These are phyloP conservation scores for Vitis rotundifolia DNA, from an alignment of 164 flowering plant species.

Conservation along the genomic window DNA sequence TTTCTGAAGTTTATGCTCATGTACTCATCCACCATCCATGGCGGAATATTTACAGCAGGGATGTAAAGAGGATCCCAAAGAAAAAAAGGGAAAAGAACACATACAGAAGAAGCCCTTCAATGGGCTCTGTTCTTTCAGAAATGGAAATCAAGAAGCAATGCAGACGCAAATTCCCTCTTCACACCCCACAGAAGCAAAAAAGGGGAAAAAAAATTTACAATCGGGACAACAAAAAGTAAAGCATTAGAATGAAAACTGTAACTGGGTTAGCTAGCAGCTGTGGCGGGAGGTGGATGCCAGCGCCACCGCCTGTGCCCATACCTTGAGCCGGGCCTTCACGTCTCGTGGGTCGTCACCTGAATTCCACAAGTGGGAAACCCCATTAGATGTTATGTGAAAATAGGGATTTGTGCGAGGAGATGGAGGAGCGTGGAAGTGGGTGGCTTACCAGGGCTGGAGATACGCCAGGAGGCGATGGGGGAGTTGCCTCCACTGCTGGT, in stretches of 20 bases:
- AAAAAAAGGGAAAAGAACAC: neutral
- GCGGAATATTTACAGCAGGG: neutral
- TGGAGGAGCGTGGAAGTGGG: too few species aligned
- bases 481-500: constrained; percentile 62
- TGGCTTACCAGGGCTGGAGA: constrained; percentile 65
- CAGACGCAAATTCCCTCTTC: too few species aligned
- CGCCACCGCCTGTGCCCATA: constrained; percentile 89
- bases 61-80: neutral
- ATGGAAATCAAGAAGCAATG: neutral
- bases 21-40: neutral
- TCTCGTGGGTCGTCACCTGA: constrained; percentile 74
- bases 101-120: neutral
- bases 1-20: neutral
- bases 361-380: neutral
- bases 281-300: constrained; percentile 47
- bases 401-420: neutral
- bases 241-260: neutral
- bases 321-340: constrained; percentile 73
- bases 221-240: neutral
- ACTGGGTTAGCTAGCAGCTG: constrained; percentile 11
- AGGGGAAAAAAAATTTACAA: constrained; percentile 1
- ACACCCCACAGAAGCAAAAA: neutral
- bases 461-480: constrained; percentile 64
- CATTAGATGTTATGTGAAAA: constrained; percentile 8
- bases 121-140: neutral